A percentile compares a stretch with the other conserved stretches of the same genome.
Evolutionary conservation across 139 green algal species (phyloP).

Genomic region (Ettlia oleoabundans): DNA sequence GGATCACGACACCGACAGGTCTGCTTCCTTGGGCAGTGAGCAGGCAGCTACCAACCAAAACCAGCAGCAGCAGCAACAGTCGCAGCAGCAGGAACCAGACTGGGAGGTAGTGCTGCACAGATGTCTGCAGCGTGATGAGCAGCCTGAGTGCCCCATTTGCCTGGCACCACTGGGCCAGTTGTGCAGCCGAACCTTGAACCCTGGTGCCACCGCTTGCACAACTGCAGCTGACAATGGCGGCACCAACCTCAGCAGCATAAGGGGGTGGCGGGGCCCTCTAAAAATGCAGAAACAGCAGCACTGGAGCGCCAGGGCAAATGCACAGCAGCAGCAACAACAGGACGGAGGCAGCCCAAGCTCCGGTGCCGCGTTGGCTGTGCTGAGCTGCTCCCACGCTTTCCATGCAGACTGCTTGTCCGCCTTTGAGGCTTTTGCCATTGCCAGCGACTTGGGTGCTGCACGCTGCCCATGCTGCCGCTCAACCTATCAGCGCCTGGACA

Average conservation of each 20-base stretch:
- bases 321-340: not conserved
- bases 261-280: too few species aligned
- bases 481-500: conserved; percentile 43
- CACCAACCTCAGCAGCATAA: too few species aligned
- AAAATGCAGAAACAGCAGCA: not conserved
- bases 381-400: conserved; percentile 75
- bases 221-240: too few species aligned
- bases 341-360: not conserved
- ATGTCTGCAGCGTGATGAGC: conserved; percentile 41
- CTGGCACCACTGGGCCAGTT: conserved; percentile 42
- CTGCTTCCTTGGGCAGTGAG: not conserved
- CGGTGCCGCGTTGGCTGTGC: conserved; percentile 51
- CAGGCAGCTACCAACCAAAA: not conserved
- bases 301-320: too few species aligned
- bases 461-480: conserved; percentile 62
- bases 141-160: conserved; percentile 74
- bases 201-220: too few species aligned
- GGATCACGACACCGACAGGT: not conserved
- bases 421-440: conserved; percentile 71
- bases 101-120: conserved; percentile 53
- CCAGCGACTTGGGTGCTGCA: conserved; percentile 31
- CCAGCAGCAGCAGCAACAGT: not conserved
- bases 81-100: conserved; percentile 27
- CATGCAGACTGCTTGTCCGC: conserved; percentile 67
- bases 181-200: too few species aligned